Percentiles rank a stretch among this genome's conserved stretches.
These are phyloP conservation scores for Penicillium sp. DNA, from an alignment of 2,329 filamentous ascomycete genomes.

Conservation along the genomic window DNA sequence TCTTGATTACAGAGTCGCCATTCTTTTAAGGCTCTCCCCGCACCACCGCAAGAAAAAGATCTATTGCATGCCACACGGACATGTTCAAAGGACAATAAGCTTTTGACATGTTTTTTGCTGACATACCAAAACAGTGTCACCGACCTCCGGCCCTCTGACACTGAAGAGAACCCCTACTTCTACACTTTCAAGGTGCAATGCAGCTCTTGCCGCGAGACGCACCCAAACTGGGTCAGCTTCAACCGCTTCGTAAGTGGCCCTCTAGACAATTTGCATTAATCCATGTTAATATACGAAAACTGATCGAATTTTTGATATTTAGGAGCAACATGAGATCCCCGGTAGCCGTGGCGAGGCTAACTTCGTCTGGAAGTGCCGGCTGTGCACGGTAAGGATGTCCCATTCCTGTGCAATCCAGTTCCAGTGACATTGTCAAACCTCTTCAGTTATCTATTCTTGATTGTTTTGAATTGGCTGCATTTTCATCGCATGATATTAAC, in stretches of 20 bases:
- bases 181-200: slow-evolving; percentile 99
- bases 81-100: not conserved
- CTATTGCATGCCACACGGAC: not conserved
- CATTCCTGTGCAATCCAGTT: not conserved
- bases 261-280: not conserved
- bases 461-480: not conserved
- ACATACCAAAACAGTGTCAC: slow-evolving; percentile 66
- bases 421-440: not conserved
- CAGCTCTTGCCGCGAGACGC: slow-evolving; percentile 90
- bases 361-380: slow-evolving; percentile 99
- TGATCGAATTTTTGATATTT: slow-evolving; percentile 1
- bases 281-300: not conserved
- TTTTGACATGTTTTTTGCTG: slow-evolving; percentile 1
- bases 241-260: slow-evolving; percentile 74
- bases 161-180: slow-evolving; percentile 79
- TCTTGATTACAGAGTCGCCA: not conserved
- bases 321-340: slow-evolving; percentile 89
- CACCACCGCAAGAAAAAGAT: slow-evolving; percentile 6
- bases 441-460: not conserved
- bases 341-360: slow-evolving; percentile 94
- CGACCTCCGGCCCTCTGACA: slow-evolving; percentile 81
- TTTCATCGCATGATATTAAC: slow-evolving; percentile 4
- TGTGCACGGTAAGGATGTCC: slow-evolving; percentile 72
- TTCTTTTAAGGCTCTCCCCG: slow-evolving; percentile 6
- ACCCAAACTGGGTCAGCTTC: slow-evolving; percentile 81